phyloP scores from a whole-genome alignment of 306 rosid genomes.

The Vigna reflexopilosa region DNA sequence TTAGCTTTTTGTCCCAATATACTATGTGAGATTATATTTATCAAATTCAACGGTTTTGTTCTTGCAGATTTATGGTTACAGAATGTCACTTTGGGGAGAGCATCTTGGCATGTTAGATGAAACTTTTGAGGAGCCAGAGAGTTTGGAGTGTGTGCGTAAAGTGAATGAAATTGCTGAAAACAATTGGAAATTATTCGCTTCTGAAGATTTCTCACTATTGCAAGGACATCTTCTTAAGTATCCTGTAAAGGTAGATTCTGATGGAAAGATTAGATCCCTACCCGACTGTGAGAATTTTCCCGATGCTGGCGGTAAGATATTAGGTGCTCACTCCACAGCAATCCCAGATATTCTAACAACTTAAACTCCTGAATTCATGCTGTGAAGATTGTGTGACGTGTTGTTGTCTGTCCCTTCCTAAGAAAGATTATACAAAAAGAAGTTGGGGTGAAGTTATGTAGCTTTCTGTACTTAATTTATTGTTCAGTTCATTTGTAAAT shows the following conservation, averaged over 20 bases:
- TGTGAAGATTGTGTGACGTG: slow-evolving; percentile 24
- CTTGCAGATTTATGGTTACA: slow-evolving; percentile 84
- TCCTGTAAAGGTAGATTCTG: slow-evolving; percentile 65
- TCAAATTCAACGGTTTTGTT: slow-evolving; percentile 8
- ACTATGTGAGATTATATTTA: slow-evolving; percentile 26
- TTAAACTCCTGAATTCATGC: slow-evolving; percentile 43
- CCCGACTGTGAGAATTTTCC: slow-evolving; percentile 73
- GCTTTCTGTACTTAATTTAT: slow-evolving; percentile 38
- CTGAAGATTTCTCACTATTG: slow-evolving; percentile 53
- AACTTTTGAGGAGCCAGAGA: slow-evolving; percentile 69
- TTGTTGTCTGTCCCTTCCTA: background rate
- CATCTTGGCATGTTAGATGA: slow-evolving; percentile 70
- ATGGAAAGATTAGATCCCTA: slow-evolving; percentile 65
- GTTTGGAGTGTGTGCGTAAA: slow-evolving; percentile 69
- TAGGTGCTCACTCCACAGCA: slow-evolving; percentile 58
- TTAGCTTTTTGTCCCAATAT: slow-evolving; percentile 1
- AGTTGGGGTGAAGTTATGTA: slow-evolving; percentile 28
- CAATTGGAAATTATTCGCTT: slow-evolving; percentile 65
- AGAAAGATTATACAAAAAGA: background rate
- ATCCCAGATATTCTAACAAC: slow-evolving; percentile 87
- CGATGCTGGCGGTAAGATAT: slow-evolving; percentile 82
- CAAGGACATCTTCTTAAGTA: slow-evolving; percentile 89
- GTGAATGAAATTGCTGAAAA: slow-evolving; percentile 70
- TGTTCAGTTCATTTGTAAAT: slow-evolving; percentile 41
- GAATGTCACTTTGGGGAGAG: slow-evolving; percentile 93